Conservation (phyloP, 1,284 basidiomycete genomes). For the Neolentinus lepideus region DNA sequence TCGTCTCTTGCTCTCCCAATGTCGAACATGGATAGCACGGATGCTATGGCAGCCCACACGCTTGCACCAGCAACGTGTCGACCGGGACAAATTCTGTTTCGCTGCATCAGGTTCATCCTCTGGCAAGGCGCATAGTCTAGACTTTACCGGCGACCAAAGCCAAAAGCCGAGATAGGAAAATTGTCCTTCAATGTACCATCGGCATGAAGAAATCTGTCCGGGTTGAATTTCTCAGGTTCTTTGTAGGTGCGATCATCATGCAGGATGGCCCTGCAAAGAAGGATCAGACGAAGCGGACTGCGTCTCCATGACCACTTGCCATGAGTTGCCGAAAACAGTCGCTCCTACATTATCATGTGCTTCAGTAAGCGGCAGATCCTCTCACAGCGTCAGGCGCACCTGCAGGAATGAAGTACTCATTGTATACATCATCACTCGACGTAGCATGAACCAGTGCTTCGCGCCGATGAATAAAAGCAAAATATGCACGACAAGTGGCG, state of each 20-base stretch:
- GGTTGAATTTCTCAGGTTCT: neutral
- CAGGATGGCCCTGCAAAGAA: neutral
- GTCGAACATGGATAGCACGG: conserved; percentile 23
- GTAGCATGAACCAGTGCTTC: neutral
- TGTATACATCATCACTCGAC: neutral
- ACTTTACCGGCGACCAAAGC: neutral
- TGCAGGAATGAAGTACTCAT: neutral
- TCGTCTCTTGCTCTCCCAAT: conserved; percentile 20
- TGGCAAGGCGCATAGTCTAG: too few species aligned
- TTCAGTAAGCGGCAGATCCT: neutral
- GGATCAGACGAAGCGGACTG: neutral
- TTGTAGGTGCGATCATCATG: neutral
- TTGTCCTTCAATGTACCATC: neutral
- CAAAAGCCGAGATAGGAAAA: neutral
- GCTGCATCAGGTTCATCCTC: too few species aligned
- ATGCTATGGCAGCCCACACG: conserved; percentile 21
- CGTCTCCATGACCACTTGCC: neutral
- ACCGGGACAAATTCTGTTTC: conserved; percentile 10
- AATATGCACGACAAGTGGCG: neutral
- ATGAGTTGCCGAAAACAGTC: neutral
- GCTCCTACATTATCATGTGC: neutral
- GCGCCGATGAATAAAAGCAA: neutral
- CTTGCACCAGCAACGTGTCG: conserved; percentile 24
- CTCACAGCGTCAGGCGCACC: neutral
- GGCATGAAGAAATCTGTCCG: neutral